These are phyloP conservation scores for Populus hybrid DNA, from an alignment of 441 rosid genomes.

Conservation along the genomic window DNA sequence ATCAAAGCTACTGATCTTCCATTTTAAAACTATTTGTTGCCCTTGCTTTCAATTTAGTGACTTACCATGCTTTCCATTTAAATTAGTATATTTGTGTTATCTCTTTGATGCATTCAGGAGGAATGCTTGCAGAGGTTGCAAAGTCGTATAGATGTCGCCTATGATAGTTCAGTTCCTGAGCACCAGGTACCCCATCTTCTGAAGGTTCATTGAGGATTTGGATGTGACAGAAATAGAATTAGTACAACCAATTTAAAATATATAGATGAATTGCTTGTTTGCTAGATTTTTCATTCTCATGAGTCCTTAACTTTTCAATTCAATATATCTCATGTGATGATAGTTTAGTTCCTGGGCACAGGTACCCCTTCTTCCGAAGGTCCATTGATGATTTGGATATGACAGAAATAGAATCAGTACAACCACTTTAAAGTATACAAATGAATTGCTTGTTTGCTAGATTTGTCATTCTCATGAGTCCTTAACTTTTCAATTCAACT, in stretches of 20 bases:
- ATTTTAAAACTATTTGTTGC: not conserved
- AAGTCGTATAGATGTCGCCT: constrained; percentile 76
- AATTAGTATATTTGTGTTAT: constrained; percentile 14
- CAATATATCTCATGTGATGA: constrained; percentile 38
- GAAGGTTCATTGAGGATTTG: not conserved
- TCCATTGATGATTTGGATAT: not conserved
- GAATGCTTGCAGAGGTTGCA: constrained; percentile 84
- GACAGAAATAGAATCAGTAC: not conserved
- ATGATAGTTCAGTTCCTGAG: constrained; percentile 73
- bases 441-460: not conserved
- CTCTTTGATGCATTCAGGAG: constrained; percentile 50
- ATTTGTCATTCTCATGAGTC: constrained; percentile 4
- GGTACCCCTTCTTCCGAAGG: constrained; percentile 38
- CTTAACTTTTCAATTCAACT: not conserved
- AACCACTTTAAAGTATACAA: not conserved
- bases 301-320: not conserved
- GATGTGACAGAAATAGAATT: constrained; percentile 1
- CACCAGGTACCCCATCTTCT: constrained; percentile 62
- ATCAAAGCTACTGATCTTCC: not conserved
- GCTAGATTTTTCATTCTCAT: constrained; percentile 3
- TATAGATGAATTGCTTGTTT: not conserved
- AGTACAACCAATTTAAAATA: not conserved
- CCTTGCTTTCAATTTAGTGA: not conserved
- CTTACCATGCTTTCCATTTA: not conserved
- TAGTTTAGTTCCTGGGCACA: constrained; percentile 75